These are phyloP conservation scores for Aspergillus sp. DNA, from an alignment of 2,329 filamentous ascomycete species.

Conservation along the genomic window DNA sequence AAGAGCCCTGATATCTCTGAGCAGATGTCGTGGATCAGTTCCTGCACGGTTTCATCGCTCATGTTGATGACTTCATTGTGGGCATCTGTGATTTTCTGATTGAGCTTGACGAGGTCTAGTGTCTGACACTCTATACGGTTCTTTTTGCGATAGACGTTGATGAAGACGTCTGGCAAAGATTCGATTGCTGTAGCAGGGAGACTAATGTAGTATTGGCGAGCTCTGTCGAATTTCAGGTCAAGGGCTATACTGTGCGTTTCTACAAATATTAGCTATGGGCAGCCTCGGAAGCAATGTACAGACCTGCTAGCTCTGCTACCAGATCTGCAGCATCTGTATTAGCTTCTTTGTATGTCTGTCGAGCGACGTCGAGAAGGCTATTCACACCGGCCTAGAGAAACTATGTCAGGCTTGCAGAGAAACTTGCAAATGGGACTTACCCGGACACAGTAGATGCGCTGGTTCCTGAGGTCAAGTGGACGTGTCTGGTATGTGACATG, in stretches of 20 bases:
- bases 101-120: slow-evolving; percentile 77
- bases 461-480: slow-evolving; percentile 83
- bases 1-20: slow-evolving; percentile 73
- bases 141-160: slow-evolving; percentile 74
- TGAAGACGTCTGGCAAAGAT: slow-evolving; percentile 66
- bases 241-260: slow-evolving; percentile 61
- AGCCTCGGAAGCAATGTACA: slow-evolving; percentile 10
- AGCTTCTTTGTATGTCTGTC: slow-evolving; percentile 86
- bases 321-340: slow-evolving; percentile 75
- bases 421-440: slow-evolving; percentile 39
- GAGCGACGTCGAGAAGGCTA: slow-evolving; percentile 82
- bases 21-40: slow-evolving; percentile 72
- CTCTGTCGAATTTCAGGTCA: slow-evolving; percentile 73
- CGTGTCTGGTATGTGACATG: slow-evolving; percentile 76
- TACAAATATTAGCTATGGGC: slow-evolving; percentile 34
- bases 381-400: slow-evolving; percentile 69
- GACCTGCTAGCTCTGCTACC: slow-evolving; percentile 67
- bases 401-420: slow-evolving; percentile 17
- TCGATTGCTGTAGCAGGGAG: slow-evolving; percentile 66
- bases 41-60: slow-evolving; percentile 74
- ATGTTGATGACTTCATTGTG: slow-evolving; percentile 81
- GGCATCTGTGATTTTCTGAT: slow-evolving; percentile 73
- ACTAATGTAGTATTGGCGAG: slow-evolving; percentile 77
- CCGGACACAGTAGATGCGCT: slow-evolving; percentile 86
- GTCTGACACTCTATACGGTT: slow-evolving; percentile 86